Evolutionary conservation across 2,329 filamentous ascomycete genomes (phyloP), one percentile per base, ranked within the genome.

Genomic region (Calonectria fujianensis): DNA sequence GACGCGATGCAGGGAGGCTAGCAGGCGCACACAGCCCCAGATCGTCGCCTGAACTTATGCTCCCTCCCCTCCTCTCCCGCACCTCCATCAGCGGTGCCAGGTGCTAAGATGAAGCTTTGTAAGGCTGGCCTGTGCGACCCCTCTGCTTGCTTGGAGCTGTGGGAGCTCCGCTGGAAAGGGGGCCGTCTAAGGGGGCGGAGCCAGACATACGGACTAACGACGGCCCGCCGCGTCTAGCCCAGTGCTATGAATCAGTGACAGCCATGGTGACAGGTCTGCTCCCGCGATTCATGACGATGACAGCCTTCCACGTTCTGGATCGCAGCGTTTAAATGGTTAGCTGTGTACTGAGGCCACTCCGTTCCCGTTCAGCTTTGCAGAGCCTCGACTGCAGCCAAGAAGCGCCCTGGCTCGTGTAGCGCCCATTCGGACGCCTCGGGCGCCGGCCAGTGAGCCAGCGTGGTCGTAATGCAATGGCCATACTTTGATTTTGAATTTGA

Each of bases 41-140:
- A 70, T 70, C 45, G 24, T 70, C 39, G 31, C 67, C 52, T 69
- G 67, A 63, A 69, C 57, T 69, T 51, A 69, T 61, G 67, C 67
- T 69, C 67, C 27, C 52, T 31, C 31, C 29, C 24, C 48, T 51
- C 29, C 37, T 50, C 48, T 32, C 41, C 64, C 32, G 31, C 32
- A 59, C 27, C 66, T 48, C 51, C 50, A 31, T 69, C 66, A 59
- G 66, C 32, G 32, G 32, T 35, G 32, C 32, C 32, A 35, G 6
- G 32, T 35, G 32, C 51, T 69, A 54, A 69, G 18, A 68, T 37
- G 65, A 41, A 63, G 57, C 57, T 63, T 63, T 41, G 57, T 63
- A 31, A 63, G 57, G 57, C 57, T 63, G 57, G 57, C 57, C 57
- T 39, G 57, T 63, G 57, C 57, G 24, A 27, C 57, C 37, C 41